phyloP scores from a whole-genome alignment of 257 asterid genomes.

The Nemophila menziesii region DNA sequence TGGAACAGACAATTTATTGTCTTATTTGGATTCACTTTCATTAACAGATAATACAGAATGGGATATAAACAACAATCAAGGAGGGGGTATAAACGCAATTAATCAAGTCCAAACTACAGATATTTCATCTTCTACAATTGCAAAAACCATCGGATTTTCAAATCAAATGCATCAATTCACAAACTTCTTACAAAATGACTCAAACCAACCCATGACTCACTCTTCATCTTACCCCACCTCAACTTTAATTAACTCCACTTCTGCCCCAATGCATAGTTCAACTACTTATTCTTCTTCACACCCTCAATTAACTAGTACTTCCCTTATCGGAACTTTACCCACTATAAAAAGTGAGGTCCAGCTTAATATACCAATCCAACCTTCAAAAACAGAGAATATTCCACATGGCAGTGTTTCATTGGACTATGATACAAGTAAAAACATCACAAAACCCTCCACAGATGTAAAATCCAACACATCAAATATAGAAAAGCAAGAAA shows the following conservation, averaged over 20 bases:
- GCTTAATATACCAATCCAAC: constrained; percentile 20
- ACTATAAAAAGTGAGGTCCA: constrained; percentile 28
- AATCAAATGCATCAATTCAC: constrained; percentile 49
- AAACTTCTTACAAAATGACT: constrained; percentile 52
- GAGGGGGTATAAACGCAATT: constrained; percentile 34
- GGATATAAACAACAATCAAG: constrained; percentile 44
- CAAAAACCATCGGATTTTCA: constrained; percentile 30
- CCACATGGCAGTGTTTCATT: constrained; percentile 24
- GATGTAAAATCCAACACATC: constrained; percentile 28
- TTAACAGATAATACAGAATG: constrained; percentile 76
- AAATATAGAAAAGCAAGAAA: constrained; percentile 38
- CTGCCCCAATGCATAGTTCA: constrained; percentile 72
- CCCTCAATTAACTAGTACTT: constrained; percentile 26
- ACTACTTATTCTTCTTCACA: constrained; percentile 54
- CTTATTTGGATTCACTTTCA: constrained; percentile 74
- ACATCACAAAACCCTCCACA: constrained; percentile 23
- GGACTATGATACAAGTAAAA: constrained; percentile 19
- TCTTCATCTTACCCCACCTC: constrained; percentile 71
- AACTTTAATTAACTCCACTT: constrained; percentile 48
- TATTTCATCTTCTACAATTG: constrained; percentile 32
- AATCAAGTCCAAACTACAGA: constrained; percentile 38
- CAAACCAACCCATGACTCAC: constrained; percentile 63
- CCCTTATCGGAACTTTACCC: constrained; percentile 22
- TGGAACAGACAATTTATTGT: constrained; percentile 40
- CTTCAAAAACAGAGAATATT: constrained; percentile 20